phyloP scores from a whole-genome alignment of 2,329 filamentous ascomycete species.

The Emydomyces testavorans region DNA sequence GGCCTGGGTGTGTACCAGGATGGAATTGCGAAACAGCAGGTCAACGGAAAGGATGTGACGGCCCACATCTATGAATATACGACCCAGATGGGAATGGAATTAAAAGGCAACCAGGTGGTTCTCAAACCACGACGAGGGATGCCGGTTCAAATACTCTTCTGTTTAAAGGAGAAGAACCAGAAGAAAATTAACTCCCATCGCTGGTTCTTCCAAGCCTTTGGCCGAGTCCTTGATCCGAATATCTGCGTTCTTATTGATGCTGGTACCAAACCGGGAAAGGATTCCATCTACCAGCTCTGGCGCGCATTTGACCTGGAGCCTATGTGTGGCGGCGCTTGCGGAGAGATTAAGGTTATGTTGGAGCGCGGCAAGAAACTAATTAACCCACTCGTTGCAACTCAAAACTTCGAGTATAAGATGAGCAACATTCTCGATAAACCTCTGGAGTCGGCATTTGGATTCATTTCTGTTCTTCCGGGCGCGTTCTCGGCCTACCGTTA shows the following conservation, averaged over 20 bases:
- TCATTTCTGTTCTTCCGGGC: conserved; percentile 91
- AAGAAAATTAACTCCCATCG: conserved; percentile 99
- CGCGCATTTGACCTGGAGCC: conserved; percentile 96
- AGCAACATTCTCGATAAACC: conserved; percentile 98
- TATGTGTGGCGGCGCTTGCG: conserved; percentile 93
- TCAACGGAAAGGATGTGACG: conserved; percentile 91
- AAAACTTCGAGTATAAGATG: conserved; percentile 99
- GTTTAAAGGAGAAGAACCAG: conserved; percentile 97
- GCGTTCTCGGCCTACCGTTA: conserved; percentile 98
- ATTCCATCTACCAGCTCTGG: conserved; percentile 96
- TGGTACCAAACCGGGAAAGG: conserved; percentile 83
- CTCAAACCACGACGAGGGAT: conserved; percentile 71
- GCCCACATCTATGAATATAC: conserved; percentile 85
- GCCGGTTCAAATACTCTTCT: conserved; percentile 94
- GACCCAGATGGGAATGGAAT: conserved; percentile 55
- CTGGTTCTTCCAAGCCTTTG: conserved; percentile 98
- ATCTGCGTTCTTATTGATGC: conserved; percentile 95
- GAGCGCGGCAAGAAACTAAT: conserved; percentile 73
- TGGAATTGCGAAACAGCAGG: conserved; percentile 94
- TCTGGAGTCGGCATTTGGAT: conserved; percentile 91
- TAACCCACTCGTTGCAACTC: conserved; percentile 87
- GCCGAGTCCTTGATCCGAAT: conserved; percentile 80
- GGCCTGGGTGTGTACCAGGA: conserved; percentile 96
- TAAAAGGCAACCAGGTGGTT: conserved; percentile 81
- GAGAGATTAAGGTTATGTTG: conserved; percentile 98